Percentiles rank a stretch among this genome's conserved stretches.
These are phyloP conservation scores for Elsinoe perseae DNA, from an alignment of 2,329 filamentous ascomycete species.

Conservation along the genomic window DNA sequence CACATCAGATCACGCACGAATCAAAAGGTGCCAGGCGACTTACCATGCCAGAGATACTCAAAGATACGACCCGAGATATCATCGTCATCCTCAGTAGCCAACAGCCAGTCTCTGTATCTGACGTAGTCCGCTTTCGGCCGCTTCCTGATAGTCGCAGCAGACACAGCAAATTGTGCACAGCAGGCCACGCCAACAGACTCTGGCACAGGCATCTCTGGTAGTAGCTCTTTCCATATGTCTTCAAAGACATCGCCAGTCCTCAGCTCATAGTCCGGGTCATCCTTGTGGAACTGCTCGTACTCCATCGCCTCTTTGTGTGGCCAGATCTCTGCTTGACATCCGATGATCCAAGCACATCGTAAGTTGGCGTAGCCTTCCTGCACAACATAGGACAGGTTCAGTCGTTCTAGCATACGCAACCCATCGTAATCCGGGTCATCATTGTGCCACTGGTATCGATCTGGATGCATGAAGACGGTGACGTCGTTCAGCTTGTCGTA, in stretches of 20 bases:
- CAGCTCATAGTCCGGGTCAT: not conserved
- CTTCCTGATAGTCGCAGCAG: slow-evolving; percentile 43
- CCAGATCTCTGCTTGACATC: slow-evolving; percentile 39
- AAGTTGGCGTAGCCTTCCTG: slow-evolving; percentile 49
- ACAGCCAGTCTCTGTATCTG: slow-evolving; percentile 52
- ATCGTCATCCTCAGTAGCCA: slow-evolving; percentile 46
- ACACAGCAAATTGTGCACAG: slow-evolving; percentile 55
- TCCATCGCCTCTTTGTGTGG: slow-evolving; percentile 17
- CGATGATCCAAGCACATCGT: slow-evolving; percentile 47
- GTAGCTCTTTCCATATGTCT: slow-evolving; percentile 15
- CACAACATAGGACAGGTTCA: slow-evolving; percentile 41
- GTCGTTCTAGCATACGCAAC: slow-evolving; percentile 37
- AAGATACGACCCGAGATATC: slow-evolving; percentile 50
- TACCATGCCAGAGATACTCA: slow-evolving; percentile 56
- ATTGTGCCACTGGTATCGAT: slow-evolving; percentile 53
- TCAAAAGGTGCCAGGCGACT: not conserved
- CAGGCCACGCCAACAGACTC: slow-evolving; percentile 14
- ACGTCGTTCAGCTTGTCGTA: slow-evolving; percentile 53
- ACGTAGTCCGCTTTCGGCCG: slow-evolving; percentile 49
- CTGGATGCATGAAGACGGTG: slow-evolving; percentile 54
- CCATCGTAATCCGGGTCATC: slow-evolving; percentile 43
- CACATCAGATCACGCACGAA: not conserved
- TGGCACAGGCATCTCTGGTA: slow-evolving; percentile 8
- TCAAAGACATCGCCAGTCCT: slow-evolving; percentile 8
- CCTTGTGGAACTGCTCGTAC: slow-evolving; percentile 14